Base-by-base conservation (phyloP, 352 stramenopile genomes). In the Phytophthora pinifolia region DNA sequence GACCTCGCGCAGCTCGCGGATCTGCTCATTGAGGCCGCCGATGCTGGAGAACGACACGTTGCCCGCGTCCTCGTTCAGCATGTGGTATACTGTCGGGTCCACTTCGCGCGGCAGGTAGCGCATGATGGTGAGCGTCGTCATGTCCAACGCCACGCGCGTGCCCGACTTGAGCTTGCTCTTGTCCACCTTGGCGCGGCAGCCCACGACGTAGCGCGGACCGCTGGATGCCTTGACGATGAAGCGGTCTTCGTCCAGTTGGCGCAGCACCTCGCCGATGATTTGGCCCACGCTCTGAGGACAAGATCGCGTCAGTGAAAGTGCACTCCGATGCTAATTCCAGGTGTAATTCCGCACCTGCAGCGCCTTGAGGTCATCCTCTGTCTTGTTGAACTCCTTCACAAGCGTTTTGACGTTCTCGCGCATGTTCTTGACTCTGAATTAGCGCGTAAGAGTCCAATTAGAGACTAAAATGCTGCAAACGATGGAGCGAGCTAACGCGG, bases 41-140 rank as follows among this genome's bases (percentile, higher is more conserved):
- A 99, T 99, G 72, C 96, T 95, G 41, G 79, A 94, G 79, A 99
- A 99, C 33, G 88, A 97, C 45, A 99, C 90, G 49, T 96, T 96
- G 42, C 97, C 96, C 12, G 97, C 94, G 53, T 99, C 97, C 51
- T 98, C 95, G 51, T 98, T 96, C 66, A 99, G 92, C 98, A 99
- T 99, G 78, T 99, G 96, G 78, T 99, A 99, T 29, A 99, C 98
- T 3, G 96, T 99, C 17, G 97, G 97, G 73, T 99, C 97, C 50
- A 99, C 97, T 63, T 99, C 96, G 46, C 97, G 86, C 15, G 98
- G 98, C 51, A 99, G 78, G 53, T 96, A 88, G 49, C 97, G 90
- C 97, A 99, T 99, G 76, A 99, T 99, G 31, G 97, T 99, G 47
- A 99, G 83, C 47, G 97, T 99, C n/a, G 97, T 99, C 96, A 99